Percentiles rank a stretch among this genome's conserved stretches.
phyloP scores from a whole-genome alignment of 2,329 filamentous ascomycete genomes.

The Thelonectria blattea region DNA sequence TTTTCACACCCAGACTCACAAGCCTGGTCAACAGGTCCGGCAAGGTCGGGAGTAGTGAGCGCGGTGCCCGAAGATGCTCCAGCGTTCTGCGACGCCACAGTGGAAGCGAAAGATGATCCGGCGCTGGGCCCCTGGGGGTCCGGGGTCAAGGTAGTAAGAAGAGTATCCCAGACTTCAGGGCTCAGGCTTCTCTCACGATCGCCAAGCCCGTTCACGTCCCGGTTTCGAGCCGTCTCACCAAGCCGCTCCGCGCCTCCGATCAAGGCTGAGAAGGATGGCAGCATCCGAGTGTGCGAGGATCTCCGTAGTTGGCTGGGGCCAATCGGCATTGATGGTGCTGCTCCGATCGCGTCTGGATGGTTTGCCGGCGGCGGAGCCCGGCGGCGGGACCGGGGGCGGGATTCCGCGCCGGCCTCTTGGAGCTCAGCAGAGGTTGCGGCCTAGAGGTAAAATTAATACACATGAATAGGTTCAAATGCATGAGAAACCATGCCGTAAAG shows the following conservation, averaged over 20 bases:
- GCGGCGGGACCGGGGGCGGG: not conserved
- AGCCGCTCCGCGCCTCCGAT: constrained; percentile 3
- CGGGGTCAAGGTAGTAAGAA: constrained; percentile 79
- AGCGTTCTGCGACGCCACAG: constrained; percentile 50
- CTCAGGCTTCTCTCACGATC: constrained; percentile 86
- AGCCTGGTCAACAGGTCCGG: constrained; percentile 49
- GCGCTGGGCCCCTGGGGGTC: constrained; percentile 82
- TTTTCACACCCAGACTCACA: constrained; percentile 62
- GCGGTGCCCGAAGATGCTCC: constrained; percentile 53
- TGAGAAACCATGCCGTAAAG: not conserved
- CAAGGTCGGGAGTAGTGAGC: constrained; percentile 40
- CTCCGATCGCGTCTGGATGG: constrained; percentile 7
- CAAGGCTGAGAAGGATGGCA: not conserved
- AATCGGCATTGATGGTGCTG: constrained; percentile 3
- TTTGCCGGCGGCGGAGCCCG: constrained; percentile 6
- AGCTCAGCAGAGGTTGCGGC: not conserved
- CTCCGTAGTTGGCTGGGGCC: constrained; percentile 9
- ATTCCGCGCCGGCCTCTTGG: constrained; percentile 5
- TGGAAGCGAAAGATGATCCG: constrained; percentile 82
- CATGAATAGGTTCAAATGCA: no score
- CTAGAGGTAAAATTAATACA: constrained; percentile 22
- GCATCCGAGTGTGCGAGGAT: not conserved
- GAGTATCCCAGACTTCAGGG: constrained; percentile 79
- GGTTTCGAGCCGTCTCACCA: constrained; percentile 16
- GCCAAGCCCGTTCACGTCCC: constrained; percentile 72